A percentile compares a stretch with the other conserved stretches of the same genome.
Conservation (phyloP, 139 green algal genomes). For the Astrephomene gubernaculifera region DNA sequence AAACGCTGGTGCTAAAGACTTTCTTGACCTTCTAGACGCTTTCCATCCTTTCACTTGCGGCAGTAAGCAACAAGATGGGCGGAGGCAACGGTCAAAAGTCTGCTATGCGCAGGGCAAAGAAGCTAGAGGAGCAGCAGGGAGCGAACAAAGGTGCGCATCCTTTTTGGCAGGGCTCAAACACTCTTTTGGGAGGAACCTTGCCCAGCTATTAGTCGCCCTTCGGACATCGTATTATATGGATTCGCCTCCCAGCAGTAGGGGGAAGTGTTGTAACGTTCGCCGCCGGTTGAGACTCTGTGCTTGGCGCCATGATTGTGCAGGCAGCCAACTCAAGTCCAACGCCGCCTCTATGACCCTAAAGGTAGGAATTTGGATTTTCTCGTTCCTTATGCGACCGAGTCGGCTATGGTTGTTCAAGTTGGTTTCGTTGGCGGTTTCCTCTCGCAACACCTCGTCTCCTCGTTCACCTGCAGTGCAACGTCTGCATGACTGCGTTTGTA, state of each 20-base stretch:
- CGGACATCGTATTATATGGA: no score
- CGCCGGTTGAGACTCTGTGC: not conserved
- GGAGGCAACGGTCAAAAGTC: constrained; percentile 44
- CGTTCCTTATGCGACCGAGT: no score
- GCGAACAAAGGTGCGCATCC: constrained; percentile 14
- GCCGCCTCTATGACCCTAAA: constrained; percentile 39
- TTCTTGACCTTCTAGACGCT: constrained; percentile 17
- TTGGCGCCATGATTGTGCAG: not conserved
- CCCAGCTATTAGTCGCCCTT: no score
- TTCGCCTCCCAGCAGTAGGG: no score
- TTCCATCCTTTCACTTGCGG: not conserved
- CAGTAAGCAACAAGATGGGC: constrained; percentile 34
- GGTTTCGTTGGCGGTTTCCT: no score
- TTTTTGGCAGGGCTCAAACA: not conserved
- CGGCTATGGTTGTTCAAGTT: no score
- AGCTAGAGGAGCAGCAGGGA: constrained; percentile 9
- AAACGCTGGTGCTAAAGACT: no score
- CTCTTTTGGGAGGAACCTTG: not conserved
- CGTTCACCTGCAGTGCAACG: constrained; percentile 13
- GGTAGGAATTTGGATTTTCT: no score
- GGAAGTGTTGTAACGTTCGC: no score
- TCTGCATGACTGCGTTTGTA: constrained; percentile 37
- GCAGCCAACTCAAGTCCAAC: constrained; percentile 38
- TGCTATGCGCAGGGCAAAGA: constrained; percentile 37
- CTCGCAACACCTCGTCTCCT: not conserved